phyloP scores from a whole-genome alignment of 352 stramenopile species.

The Hyphochytrium catenoides region DNA sequence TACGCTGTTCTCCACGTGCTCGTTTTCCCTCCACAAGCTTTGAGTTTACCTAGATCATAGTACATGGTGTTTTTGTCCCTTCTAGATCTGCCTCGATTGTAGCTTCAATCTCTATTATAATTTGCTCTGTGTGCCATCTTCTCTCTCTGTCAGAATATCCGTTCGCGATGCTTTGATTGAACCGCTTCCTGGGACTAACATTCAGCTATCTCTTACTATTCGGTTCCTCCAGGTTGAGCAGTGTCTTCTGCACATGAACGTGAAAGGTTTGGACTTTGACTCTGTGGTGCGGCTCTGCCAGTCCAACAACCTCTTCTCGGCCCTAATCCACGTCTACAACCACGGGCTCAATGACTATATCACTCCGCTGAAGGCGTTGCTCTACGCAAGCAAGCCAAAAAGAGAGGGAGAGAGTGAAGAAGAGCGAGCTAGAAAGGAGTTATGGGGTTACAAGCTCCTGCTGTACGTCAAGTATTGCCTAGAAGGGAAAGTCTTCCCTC shows the following conservation, averaged over 20 bases:
- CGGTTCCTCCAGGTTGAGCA: conserved; percentile 70
- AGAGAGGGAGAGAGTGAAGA: conserved; percentile 15
- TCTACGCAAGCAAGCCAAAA: conserved; percentile 23
- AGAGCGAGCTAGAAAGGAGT: conserved; percentile 22
- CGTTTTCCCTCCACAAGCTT: too few relatives aligned
- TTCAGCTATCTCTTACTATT: too few relatives aligned
- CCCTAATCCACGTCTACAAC: conserved; percentile 83
- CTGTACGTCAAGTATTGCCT: conserved; percentile 79
- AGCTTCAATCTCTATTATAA: too few relatives aligned
- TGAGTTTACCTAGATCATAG: too few relatives aligned
- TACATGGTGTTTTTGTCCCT: too few relatives aligned
- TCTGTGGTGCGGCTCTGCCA: conserved; percentile 72
- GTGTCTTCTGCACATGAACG: conserved; percentile 79
- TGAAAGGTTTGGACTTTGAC: conserved; percentile 78
- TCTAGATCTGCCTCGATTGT: too few relatives aligned
- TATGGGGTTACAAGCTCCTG: conserved; percentile 55
- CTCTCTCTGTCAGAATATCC: too few relatives aligned
- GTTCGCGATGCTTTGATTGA: too few relatives aligned
- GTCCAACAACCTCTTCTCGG: conserved; percentile 72
- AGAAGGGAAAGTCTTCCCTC: conserved; percentile 63
- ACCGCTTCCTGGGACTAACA: too few relatives aligned
- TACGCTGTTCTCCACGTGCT: too few relatives aligned
- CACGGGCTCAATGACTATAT: conserved; percentile 73
- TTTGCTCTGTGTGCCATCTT: too few relatives aligned
- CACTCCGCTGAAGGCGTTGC: conserved; percentile 64